These are phyloP conservation scores for Onygena corvina DNA, from an alignment of 2,329 filamentous ascomycete genomes.

Conservation along the genomic window DNA sequence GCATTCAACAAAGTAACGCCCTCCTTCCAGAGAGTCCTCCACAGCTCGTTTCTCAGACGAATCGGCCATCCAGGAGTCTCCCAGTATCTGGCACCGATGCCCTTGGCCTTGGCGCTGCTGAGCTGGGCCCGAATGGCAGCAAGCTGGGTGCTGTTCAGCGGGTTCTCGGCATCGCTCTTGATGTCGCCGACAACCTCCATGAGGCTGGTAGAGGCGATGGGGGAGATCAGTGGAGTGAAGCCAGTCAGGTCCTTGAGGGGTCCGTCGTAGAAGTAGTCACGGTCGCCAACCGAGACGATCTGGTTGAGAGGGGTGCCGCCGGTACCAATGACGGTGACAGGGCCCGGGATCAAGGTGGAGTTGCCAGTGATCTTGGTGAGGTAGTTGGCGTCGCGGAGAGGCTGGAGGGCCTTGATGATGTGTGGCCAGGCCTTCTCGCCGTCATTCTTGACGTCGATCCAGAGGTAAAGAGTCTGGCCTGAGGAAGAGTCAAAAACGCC, in stretches of 20 bases:
- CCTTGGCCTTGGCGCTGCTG: slow-evolving; percentile 41
- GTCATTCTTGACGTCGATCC: slow-evolving; percentile 52
- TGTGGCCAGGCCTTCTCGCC: slow-evolving; percentile 45
- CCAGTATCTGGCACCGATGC: slow-evolving; percentile 52
- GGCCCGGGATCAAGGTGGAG: slow-evolving; percentile 34
- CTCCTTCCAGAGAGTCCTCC: slow-evolving; percentile 45
- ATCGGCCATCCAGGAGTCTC: slow-evolving; percentile 50
- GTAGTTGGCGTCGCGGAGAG: slow-evolving; percentile 43
- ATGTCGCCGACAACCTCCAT: slow-evolving; percentile 32
- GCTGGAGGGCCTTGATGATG: slow-evolving; percentile 45
- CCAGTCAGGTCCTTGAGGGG: slow-evolving; percentile 37
- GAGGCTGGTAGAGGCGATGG: slow-evolving; percentile 46
- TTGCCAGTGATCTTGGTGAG: slow-evolving; percentile 42
- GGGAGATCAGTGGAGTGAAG: slow-evolving; percentile 39
- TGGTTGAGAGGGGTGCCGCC: slow-evolving; percentile 43
- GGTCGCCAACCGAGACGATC: slow-evolving; percentile 35
- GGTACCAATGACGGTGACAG: slow-evolving; percentile 52
- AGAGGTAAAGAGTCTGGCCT: slow-evolving; percentile 51
- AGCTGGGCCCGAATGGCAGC: slow-evolving; percentile 43
- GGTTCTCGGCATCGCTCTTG: slow-evolving; percentile 26
- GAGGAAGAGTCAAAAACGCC: slow-evolving; percentile 49
- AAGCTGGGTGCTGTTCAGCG: slow-evolving; percentile 33
- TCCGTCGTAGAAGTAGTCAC: slow-evolving; percentile 52
- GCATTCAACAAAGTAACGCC: slow-evolving; percentile 53
- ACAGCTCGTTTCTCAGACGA: slow-evolving; percentile 46